These are phyloP conservation scores for Excoecaria cochinchinensis DNA, from an alignment of 345 rosid genomes.

Conservation along the genomic window DNA sequence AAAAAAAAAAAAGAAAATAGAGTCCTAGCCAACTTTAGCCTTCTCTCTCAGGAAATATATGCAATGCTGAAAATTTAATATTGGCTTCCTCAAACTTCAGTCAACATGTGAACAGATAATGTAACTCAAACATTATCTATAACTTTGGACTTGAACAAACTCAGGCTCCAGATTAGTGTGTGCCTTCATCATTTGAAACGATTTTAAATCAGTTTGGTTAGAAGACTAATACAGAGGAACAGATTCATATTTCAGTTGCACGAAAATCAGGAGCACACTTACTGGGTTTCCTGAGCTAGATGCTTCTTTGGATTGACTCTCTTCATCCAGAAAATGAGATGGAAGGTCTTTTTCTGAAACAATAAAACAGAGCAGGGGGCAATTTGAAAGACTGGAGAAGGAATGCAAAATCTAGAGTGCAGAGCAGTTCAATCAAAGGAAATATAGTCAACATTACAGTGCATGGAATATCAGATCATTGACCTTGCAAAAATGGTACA, in stretches of 20 bases:
- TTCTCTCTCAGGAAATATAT: not conserved
- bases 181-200: not conserved
- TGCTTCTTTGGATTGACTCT: constrained; percentile 59
- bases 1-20: not conserved
- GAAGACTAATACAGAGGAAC: not conserved
- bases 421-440: constrained; percentile 8
- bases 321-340: constrained; percentile 79
- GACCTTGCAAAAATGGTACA: constrained; percentile 96
- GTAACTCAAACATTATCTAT: not conserved
- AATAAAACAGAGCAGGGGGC: not conserved
- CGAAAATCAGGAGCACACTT: constrained; percentile 22
- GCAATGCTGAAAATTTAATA: not conserved
- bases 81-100: not conserved
- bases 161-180: not conserved
- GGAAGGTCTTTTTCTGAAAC: constrained; percentile 91
- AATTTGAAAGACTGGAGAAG: not conserved
- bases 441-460: not conserved
- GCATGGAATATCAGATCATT: constrained; percentile 20
- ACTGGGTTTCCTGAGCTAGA: constrained; percentile 82
- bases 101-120: not conserved
- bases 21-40: not conserved
- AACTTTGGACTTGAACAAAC: not conserved
- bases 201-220: not conserved
- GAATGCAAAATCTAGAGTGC: constrained; percentile 3
- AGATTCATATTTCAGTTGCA: too few species aligned